These are phyloP conservation scores for Biscogniauxia marginata DNA, from an alignment of 2,329 filamentous ascomycete genomes.

Conservation along the genomic window DNA sequence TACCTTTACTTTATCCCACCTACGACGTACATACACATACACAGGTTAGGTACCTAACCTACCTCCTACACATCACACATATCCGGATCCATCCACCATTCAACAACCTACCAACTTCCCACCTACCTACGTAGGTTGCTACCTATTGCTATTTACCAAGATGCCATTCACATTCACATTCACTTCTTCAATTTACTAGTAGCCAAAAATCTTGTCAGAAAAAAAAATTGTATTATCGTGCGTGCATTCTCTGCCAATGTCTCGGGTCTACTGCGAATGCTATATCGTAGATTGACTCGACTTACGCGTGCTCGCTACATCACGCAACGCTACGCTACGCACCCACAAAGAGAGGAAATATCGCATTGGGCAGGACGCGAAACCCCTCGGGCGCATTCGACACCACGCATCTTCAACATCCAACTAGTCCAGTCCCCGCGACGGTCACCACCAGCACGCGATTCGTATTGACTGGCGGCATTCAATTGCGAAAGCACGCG, in stretches of 20 bases:
- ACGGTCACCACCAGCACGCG: neutral
- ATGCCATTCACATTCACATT: neutral
- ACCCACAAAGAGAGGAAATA: neutral
- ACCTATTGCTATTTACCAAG: neutral
- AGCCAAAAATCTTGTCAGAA: neutral
- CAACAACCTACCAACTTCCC: neutral
- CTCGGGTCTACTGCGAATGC: slow-evolving; percentile 1
- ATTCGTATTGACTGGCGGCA: neutral
- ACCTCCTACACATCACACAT: neutral
- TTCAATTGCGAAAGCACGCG: slow-evolving; percentile 10
- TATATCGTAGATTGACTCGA: slow-evolving; percentile 1
- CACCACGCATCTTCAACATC: neutral
- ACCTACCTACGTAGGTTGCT: neutral
- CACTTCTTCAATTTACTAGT: neutral
- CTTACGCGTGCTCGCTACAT: neutral
- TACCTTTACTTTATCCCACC: neutral
- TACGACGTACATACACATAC: too few relatives aligned
- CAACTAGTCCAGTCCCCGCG: neutral
- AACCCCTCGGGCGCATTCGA: neutral
- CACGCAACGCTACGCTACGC: neutral
- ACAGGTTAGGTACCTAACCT: too few relatives aligned
- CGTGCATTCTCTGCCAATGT: neutral
- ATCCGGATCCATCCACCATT: neutral
- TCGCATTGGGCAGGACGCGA: slow-evolving; percentile 1
- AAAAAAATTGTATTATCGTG: too few relatives aligned